phyloP scores from a whole-genome alignment of 257 asterid species.

The Primulina huaijiensis region DNA sequence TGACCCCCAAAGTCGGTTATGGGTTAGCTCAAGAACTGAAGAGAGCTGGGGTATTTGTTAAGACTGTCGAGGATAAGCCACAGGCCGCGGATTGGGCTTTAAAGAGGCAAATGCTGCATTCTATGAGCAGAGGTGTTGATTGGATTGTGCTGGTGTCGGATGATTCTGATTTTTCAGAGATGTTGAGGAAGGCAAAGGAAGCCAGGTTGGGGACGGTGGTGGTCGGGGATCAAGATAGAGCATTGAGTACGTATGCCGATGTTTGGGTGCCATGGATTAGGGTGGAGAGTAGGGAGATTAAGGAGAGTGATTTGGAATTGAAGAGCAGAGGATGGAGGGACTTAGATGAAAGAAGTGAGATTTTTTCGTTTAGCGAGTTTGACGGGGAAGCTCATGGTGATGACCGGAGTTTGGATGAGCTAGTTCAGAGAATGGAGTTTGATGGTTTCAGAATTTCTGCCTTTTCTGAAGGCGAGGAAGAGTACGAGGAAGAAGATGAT shows the following conservation, averaged over 20 bases:
- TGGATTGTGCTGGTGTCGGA: conserved; percentile 87
- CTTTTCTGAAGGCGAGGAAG: conserved; percentile 77
- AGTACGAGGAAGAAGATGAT: conserved; percentile 39
- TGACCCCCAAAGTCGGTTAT: conserved; percentile 67
- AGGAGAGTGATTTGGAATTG: conserved; percentile 62
- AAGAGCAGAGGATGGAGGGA: conserved; percentile 39
- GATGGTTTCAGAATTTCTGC: conserved; percentile 45
- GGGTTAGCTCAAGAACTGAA: conserved; percentile 76
- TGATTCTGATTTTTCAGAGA: conserved; percentile 81
- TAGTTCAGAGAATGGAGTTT: conserved; percentile 35
- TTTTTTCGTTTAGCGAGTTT: conserved; percentile 58
- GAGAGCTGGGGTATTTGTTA: conserved; percentile 86
- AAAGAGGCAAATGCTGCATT: conserved; percentile 89
- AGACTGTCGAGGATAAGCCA: conserved; percentile 88
- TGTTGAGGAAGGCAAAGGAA: conserved; percentile 74
- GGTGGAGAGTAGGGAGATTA: conserved; percentile 80
- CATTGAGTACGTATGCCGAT: conserved; percentile 81
- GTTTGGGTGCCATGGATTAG: conserved; percentile 79
- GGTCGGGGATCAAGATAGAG: conserved; percentile 75
- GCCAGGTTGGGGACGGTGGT: conserved; percentile 89
- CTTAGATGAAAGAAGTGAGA: conserved; percentile 29
- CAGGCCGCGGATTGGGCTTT: conserved; percentile 98
- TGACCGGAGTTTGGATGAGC: conserved; percentile 45
- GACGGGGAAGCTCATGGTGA: conserved; percentile 41
- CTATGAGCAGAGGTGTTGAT: conserved; percentile 84